phyloP scores from a whole-genome alignment of 371 early-diverging fungal genomes.

The Chytridium lagenaria region DNA sequence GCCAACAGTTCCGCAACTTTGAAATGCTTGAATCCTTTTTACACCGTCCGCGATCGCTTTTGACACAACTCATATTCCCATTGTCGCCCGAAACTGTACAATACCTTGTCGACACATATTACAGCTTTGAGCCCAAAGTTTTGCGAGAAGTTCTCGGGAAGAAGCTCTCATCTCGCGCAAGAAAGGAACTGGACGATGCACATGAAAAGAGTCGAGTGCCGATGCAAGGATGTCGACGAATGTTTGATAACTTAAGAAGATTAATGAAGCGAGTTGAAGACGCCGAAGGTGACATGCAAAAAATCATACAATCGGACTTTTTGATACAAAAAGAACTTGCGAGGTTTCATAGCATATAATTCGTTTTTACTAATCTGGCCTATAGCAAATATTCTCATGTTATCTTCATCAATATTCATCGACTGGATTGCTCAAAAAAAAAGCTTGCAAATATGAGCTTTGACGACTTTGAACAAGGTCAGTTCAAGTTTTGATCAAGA shows the following conservation, averaged over 20 bases:
- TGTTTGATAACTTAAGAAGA: constrained; percentile 72
- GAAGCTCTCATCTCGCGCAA: constrained; percentile 48
- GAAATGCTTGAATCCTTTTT: constrained; percentile 50
- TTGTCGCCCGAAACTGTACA: constrained; percentile 41
- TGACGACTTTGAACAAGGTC: constrained; percentile 62
- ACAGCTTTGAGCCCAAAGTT: constrained; percentile 62
- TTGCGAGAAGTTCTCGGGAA: constrained; percentile 58
- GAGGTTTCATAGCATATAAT: constrained; percentile 34
- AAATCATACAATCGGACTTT: constrained; percentile 57
- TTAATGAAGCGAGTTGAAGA: constrained; percentile 67
- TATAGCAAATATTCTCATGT: constrained; percentile 60
- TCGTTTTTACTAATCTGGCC: background rate
- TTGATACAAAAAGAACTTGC: constrained; percentile 56
- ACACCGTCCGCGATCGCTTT: constrained; percentile 43
- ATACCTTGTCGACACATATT: constrained; percentile 63
- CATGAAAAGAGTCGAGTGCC: constrained; percentile 54
- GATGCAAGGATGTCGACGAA: constrained; percentile 60
- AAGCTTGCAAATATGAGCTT: constrained; percentile 57
- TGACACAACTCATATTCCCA: constrained; percentile 53
- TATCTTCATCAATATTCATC: constrained; percentile 63
- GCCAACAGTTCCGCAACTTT: constrained; percentile 47
- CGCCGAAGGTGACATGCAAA: constrained; percentile 55
- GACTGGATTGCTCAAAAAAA: constrained; percentile 68
- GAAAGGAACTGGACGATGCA: constrained; percentile 56
- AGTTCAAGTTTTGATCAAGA: background rate